phyloP scores from a whole-genome alignment of 768 basidiomycete genomes.

The Russula earlei region DNA sequence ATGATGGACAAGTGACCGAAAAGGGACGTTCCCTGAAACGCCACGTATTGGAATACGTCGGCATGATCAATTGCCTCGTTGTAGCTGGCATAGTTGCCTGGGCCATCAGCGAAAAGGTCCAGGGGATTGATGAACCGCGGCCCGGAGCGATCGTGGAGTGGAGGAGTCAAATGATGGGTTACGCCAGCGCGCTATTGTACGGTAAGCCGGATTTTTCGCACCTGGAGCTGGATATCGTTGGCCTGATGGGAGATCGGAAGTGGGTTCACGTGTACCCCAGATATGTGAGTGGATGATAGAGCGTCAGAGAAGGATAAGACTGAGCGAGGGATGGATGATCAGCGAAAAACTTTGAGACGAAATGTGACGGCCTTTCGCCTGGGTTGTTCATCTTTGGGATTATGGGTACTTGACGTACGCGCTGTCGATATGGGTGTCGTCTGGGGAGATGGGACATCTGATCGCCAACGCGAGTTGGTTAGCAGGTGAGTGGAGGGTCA shows the following conservation, averaged over 20 bases:
- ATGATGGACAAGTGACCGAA: slow-evolving; percentile 17
- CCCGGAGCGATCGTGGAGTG: slow-evolving; percentile 37
- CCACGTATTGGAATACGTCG: slow-evolving; percentile 33
- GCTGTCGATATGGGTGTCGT: slow-evolving; percentile 72
- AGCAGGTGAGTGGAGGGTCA: slow-evolving; percentile 49
- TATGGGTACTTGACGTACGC: slow-evolving; percentile 80
- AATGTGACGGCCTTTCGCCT: slow-evolving; percentile 86
- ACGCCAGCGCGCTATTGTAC: slow-evolving; percentile 77
- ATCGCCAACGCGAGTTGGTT: slow-evolving; percentile 87
- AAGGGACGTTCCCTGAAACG: slow-evolving; percentile 27
- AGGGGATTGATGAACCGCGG: slow-evolving; percentile 24
- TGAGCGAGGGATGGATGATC: slow-evolving; percentile 17
- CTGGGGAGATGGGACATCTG: slow-evolving; percentile 61
- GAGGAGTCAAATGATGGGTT: slow-evolving; percentile 75
- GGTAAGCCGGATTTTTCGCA: slow-evolving; percentile 40
- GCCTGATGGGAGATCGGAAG: slow-evolving; percentile 25
- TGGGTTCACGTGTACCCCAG: slow-evolving; percentile 78
- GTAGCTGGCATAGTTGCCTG: slow-evolving; percentile 62
- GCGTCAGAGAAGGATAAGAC: slow-evolving; percentile 1
- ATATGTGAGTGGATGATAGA: slow-evolving; percentile 47
- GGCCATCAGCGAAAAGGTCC: slow-evolving; percentile 35
- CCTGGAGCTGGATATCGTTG: slow-evolving; percentile 5
- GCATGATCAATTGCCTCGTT: slow-evolving; percentile 53
- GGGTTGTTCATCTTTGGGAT: slow-evolving; percentile 97
- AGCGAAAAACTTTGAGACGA: slow-evolving; percentile 86